Percentiles rank a stretch among this genome's conserved stretches.
phyloP scores from a whole-genome alignment of 2,329 filamentous ascomycete genomes.

The Penicillium rolfsii region DNA sequence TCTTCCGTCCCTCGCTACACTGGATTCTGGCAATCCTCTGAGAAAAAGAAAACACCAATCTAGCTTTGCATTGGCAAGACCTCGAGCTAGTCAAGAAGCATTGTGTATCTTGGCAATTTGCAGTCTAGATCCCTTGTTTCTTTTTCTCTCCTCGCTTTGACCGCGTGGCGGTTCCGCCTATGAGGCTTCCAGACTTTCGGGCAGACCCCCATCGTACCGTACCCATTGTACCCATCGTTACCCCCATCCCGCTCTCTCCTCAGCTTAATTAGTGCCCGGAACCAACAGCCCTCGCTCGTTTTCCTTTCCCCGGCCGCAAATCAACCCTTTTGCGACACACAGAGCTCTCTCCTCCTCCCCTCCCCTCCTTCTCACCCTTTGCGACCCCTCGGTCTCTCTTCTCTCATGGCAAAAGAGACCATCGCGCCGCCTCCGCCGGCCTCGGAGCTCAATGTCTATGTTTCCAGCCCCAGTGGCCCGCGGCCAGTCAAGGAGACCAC shows the following conservation, averaged over 20 bases:
- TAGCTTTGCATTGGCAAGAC: background rate
- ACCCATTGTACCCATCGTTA: too few relatives aligned
- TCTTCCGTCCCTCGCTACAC: conserved; percentile 3
- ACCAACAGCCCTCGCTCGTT: conserved; percentile 14
- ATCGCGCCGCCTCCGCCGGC: conserved; percentile 34
- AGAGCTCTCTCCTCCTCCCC: conserved; percentile 1
- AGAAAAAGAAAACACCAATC: background rate
- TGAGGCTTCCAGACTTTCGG: conserved; percentile 22
- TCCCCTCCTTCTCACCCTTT: conserved; percentile 7
- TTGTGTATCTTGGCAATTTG: background rate
- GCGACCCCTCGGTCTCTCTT: conserved; percentile 14
- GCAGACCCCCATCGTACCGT: background rate
- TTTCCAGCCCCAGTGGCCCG: conserved; percentile 38
- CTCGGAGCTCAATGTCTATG: conserved; percentile 46
- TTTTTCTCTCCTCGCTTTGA: conserved; percentile 4
- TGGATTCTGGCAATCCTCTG: conserved; percentile 18
- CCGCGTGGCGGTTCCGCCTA: conserved; percentile 22
- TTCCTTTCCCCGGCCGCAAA: conserved; percentile 12
- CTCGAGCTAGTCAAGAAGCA: background rate
- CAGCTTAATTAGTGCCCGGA: conserved; percentile 23
- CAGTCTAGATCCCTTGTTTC: background rate
- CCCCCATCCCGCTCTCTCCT: conserved; percentile 17
- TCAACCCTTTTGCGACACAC: conserved; percentile 6
- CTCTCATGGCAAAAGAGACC: conserved; percentile 42
- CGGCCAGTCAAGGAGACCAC: conserved; percentile 43